phyloP scores from a whole-genome alignment of 306 rosid species.

The Amphicarpaea edgeworthii region DNA sequence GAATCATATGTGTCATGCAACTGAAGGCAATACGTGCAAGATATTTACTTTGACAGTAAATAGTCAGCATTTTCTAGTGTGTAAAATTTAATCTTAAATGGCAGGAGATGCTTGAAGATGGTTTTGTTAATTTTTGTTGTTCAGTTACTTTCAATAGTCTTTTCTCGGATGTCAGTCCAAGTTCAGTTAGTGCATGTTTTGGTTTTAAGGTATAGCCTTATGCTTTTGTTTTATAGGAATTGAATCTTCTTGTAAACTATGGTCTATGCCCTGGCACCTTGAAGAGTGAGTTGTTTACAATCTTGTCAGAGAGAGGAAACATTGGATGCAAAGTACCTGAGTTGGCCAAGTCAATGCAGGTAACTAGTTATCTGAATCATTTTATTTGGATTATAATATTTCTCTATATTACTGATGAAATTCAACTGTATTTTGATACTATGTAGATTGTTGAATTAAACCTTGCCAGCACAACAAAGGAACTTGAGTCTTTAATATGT shows the following conservation, averaged over 20 bases:
- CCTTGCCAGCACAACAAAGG: slow-evolving; percentile 67
- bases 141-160: slow-evolving; percentile 34
- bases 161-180: not conserved
- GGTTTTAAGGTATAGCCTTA: slow-evolving; percentile 35
- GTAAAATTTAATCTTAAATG: slow-evolving; percentile 20
- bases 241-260: slow-evolving; percentile 70
- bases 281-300: slow-evolving; percentile 82
- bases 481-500: slow-evolving; percentile 75
- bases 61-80: not conserved
- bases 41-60: slow-evolving; percentile 4
- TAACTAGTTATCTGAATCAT: slow-evolving; percentile 34
- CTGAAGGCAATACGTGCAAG: not conserved
- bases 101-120: slow-evolving; percentile 7
- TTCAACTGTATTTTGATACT: slow-evolving; percentile 53
- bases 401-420: slow-evolving; percentile 17
- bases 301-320: slow-evolving; percentile 78
- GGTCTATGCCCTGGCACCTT: slow-evolving; percentile 79
- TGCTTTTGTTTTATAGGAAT: slow-evolving; percentile 62
- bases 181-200: slow-evolving; percentile 3
- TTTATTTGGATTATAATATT: not conserved
- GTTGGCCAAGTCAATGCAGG: slow-evolving; percentile 72
- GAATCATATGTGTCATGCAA: slow-evolving; percentile 30
- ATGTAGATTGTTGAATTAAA: slow-evolving; percentile 80
- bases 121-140: slow-evolving; percentile 9
- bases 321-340: slow-evolving; percentile 85